Base-by-base conservation (phyloP, 129 eudicot species). In the Oenanthe sinensis region DNA sequence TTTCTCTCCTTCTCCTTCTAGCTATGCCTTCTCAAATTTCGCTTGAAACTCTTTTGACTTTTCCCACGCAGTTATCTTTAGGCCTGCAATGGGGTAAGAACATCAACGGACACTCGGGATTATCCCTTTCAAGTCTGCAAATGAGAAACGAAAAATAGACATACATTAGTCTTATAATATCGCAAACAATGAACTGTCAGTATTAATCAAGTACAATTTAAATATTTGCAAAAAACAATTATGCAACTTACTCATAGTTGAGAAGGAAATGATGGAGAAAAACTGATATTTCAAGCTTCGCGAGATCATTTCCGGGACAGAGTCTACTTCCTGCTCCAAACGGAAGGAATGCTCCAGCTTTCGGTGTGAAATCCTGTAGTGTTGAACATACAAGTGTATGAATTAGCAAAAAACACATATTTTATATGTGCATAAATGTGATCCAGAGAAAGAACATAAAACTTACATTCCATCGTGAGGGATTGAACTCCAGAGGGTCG, bases 301-400 rank as follows among this genome's bases (percentile, higher is more conserved):
- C 98, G 46, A 94, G 96, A 49, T 94, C 97, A 76, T 91, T 91
- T 79, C 98, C 98, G 1, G 97, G 98, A 81, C 99, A 95, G 84
- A 91, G 75, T 76, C 99, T 86, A 63, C 85, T 88, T 80, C 99
- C 99, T 60, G 81, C 96, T 62, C 99, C 97, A 81, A 95, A 95
- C 13, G 99, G 99, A 70, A 91, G 85, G 79, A 88, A 95, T 37
- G 91, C 76, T 68, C 99, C 97, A 3, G 91, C 91, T 47, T 84
- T 91, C 15, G 97, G 94, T 79, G 81, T 84, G 72, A 84, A 50
- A 11, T 75, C 85, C 99, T 95, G 39, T 68, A 75, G 54, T 9
- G 43, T 67, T 67, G 28, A 50, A 16, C 76, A 54, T 8, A 75
- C 28, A 17, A 60, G 44, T 40, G 43, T 26, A 60, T 60, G 15